Conservation (phyloP, 2,329 filamentous ascomycete genomes). For the Diaporthe vexans region DNA sequence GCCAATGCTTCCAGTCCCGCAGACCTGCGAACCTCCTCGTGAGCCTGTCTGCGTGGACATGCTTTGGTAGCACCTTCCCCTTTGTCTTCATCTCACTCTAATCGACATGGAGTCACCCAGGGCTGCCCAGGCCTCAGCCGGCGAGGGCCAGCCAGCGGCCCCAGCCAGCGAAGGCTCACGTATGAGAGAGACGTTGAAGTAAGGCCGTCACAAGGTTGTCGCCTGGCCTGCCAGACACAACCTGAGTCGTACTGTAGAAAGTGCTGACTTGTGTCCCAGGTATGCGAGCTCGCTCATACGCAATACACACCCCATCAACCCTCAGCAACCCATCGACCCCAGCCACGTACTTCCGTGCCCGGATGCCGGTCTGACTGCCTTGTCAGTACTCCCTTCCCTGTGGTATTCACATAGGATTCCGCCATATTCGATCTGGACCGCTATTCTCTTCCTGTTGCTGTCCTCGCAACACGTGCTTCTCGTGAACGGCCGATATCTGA, state of each 20-base stretch:
- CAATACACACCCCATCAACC: conserved; percentile 1
- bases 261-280: conserved; percentile 18
- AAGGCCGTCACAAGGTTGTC: neutral
- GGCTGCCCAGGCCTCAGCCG: neutral
- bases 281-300: conserved; percentile 14
- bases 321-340: conserved; percentile 2
- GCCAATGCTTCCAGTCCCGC: conserved; percentile 1
- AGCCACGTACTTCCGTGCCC: neutral
- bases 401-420: too few species aligned
- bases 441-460: neutral
- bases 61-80: neutral
- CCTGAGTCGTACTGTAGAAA: neutral
- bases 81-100: too few species aligned
- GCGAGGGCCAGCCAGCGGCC: neutral
- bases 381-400: conserved; percentile 5
- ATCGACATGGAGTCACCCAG: neutral
- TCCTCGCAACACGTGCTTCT: neutral
- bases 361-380: conserved; percentile 21
- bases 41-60: neutral
- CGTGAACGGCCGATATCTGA: neutral
- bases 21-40: conserved; percentile 16
- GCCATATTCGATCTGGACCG: neutral
- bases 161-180: conserved; percentile 27
- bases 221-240: neutral
- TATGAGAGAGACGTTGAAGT: conserved; percentile 31